Percentiles rank a stretch among this genome's conserved stretches.
Conservation (phyloP, 2,329 filamentous ascomycete species). For the Trichoderma citrinoviride region DNA sequence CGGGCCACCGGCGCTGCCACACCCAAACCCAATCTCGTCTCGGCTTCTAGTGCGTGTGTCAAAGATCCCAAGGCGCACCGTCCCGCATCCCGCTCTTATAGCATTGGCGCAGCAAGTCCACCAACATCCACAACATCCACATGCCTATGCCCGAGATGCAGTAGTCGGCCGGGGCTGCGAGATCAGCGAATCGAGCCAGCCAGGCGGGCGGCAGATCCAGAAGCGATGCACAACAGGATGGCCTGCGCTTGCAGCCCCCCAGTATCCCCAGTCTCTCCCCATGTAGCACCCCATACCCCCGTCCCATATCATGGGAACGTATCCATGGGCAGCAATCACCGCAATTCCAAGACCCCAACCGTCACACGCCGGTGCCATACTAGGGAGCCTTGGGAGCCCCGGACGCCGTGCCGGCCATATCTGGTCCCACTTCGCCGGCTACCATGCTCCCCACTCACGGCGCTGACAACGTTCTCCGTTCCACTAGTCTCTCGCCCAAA, state of each 20-base stretch:
- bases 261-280: slow-evolving; percentile 9
- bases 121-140: slow-evolving; percentile 18
- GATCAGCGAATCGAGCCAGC: slow-evolving; percentile 12
- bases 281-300: slow-evolving; percentile 14
- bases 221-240: slow-evolving; percentile 4
- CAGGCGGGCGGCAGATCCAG: slow-evolving; percentile 2
- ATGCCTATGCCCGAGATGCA: slow-evolving; percentile 13
- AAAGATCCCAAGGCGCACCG: slow-evolving; percentile 5
- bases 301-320: background rate
- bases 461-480: slow-evolving; percentile 14
- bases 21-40: slow-evolving; percentile 6
- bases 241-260: slow-evolving; percentile 7
- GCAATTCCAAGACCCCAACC: background rate
- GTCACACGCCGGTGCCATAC: slow-evolving; percentile 11
- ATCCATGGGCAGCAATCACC: slow-evolving; percentile 8
- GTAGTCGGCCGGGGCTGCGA: slow-evolving; percentile 5
- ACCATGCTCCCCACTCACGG: slow-evolving; percentile 14
- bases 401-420: slow-evolving; percentile 14
- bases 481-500: background rate
- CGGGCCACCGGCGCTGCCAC: background rate
- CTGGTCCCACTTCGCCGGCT: slow-evolving; percentile 20
- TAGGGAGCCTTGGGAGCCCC: background rate
- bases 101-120: slow-evolving; percentile 16
- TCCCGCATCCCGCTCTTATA: slow-evolving; percentile 6
- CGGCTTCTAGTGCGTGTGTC: slow-evolving; percentile 12